Conservation (phyloP, 2,329 filamentous ascomycete species). For the Lithohypha guttulata region DNA sequence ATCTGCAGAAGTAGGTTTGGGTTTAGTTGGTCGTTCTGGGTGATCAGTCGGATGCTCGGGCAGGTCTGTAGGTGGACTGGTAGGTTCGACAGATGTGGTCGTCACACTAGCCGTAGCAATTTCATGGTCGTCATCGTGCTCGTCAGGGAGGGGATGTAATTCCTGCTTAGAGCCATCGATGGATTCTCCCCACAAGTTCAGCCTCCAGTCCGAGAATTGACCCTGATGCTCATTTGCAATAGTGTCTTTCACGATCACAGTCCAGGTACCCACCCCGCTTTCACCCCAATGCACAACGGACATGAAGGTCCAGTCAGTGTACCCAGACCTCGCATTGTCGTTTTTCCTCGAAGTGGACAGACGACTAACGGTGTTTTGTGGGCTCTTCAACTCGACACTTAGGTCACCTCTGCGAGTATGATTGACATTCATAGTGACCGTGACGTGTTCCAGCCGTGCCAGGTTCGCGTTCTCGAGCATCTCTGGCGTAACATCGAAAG, state of each 20-base stretch:
- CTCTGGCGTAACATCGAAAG: slow-evolving; percentile 70
- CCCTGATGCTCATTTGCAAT: slow-evolving; percentile 65
- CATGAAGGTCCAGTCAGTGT: slow-evolving; percentile 98
- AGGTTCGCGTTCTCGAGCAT: slow-evolving; percentile 77
- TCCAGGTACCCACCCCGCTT: slow-evolving; percentile 78
- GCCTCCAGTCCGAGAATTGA: slow-evolving; percentile 77
- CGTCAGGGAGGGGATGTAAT: slow-evolving; percentile 69
- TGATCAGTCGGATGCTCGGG: slow-evolving; percentile 49
- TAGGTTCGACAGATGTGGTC: slow-evolving; percentile 51
- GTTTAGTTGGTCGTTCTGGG: slow-evolving; percentile 53
- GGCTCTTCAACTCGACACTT: slow-evolving; percentile 83
- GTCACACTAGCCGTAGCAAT: slow-evolving; percentile 46
- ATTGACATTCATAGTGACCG: slow-evolving; percentile 91
- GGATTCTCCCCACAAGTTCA: slow-evolving; percentile 87
- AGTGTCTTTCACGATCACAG: slow-evolving; percentile 77
- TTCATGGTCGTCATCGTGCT: slow-evolving; percentile 68
- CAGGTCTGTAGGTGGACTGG: slow-evolving; percentile 35
- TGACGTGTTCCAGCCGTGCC: slow-evolving; percentile 83
- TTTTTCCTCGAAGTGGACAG: slow-evolving; percentile 63
- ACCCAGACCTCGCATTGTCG: slow-evolving; percentile 59
- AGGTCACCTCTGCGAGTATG: slow-evolving; percentile 82
- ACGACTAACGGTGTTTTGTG: slow-evolving; percentile 69
- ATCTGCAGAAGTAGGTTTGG: slow-evolving; percentile 37
- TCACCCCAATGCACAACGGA: slow-evolving; percentile 96
- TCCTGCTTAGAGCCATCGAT: slow-evolving; percentile 64